Evolutionary conservation across 179 eudicot genomes (phyloP).

Genomic region (Heliamphora pulchella): DNA sequence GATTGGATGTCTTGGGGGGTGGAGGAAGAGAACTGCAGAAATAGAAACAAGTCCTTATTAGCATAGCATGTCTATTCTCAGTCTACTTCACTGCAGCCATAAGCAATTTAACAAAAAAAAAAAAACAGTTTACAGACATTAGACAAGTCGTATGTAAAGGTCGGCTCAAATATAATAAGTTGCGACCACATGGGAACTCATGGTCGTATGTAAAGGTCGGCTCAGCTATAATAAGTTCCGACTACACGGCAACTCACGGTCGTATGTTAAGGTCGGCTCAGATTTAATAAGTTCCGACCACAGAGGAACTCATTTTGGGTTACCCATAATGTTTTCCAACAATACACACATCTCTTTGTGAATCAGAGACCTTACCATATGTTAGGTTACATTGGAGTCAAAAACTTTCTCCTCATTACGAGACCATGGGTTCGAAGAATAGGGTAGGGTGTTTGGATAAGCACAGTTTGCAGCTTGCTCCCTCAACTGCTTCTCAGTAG

Average conservation of each 20-base stretch:
- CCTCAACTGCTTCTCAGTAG: conserved; percentile 26
- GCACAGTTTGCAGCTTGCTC: conserved; percentile 19
- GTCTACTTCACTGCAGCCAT: background rate
- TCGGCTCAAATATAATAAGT: background rate
- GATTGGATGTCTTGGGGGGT: background rate
- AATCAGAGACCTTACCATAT: background rate
- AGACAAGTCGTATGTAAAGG: background rate
- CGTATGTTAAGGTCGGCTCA: background rate
- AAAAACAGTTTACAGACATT: background rate
- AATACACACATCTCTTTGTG: background rate
- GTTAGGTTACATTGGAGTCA: background rate
- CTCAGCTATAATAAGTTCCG: background rate
- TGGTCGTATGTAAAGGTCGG: too few relatives aligned
- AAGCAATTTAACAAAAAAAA: background rate
- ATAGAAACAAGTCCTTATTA: background rate
- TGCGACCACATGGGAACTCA: background rate
- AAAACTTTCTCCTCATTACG: background rate
- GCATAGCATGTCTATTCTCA: background rate
- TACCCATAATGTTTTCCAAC: background rate
- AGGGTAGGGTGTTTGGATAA: background rate
- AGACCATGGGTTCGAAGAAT: background rate
- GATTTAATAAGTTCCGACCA: background rate
- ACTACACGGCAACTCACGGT: background rate
- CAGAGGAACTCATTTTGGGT: background rate
- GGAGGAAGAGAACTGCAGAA: background rate